A percentile compares a stretch with the other conserved stretches of the same genome.
phyloP scores from a whole-genome alignment of 1,284 basidiomycete genomes.

The Melampsora larici-populina region DNA sequence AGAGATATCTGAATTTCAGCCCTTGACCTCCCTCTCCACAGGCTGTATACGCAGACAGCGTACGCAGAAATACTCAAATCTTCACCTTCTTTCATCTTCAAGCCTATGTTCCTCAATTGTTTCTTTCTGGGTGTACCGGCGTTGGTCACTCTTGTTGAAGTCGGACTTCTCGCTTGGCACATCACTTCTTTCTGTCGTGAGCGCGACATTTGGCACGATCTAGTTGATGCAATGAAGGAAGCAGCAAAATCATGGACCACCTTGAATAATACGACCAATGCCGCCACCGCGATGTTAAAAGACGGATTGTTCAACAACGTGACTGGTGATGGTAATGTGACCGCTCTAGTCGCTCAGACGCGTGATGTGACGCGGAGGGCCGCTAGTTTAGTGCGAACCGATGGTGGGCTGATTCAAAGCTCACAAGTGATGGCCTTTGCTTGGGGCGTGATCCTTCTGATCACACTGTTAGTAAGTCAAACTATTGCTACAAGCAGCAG shows the following conservation, averaged over 20 bases:
- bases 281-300: background rate
- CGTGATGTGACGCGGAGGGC: background rate
- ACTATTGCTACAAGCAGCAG: background rate
- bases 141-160: background rate
- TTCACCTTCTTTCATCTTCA: background rate
- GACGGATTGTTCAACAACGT: background rate
- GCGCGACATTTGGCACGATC: background rate
- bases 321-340: background rate
- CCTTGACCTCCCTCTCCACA: background rate
- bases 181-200: background rate
- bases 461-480: background rate
- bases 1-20: background rate
- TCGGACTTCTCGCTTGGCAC: background rate
- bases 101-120: background rate
- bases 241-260: background rate
- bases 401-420: background rate
- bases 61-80: background rate
- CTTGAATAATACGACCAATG: background rate
- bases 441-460: background rate
- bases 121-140: background rate
- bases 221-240: no score
- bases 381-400: background rate
- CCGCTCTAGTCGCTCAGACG: background rate
- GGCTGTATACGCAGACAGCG: background rate
- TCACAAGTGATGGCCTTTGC: background rate